Evolutionary conservation across 495 filamentous ascomycete genomes (phyloP).

Genomic region (Usnea hakonensis): DNA sequence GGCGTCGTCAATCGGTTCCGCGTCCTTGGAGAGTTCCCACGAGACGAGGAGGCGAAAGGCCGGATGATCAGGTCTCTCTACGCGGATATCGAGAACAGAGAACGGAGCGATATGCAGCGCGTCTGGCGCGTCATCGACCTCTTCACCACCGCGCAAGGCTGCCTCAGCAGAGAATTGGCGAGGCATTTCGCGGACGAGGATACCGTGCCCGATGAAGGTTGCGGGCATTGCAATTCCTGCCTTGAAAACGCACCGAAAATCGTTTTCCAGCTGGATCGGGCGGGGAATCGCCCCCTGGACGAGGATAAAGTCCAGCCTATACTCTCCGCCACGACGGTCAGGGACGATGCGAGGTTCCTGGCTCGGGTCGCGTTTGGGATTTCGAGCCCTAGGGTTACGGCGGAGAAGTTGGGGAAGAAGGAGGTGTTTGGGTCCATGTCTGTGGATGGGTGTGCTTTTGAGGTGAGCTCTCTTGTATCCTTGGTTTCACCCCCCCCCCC

Average conservation of each 20-base stretch:
- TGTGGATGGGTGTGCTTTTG: conserved; percentile 43
- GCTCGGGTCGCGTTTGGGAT: conserved; percentile 53
- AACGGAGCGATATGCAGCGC: conserved; percentile 41
- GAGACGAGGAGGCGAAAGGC: conserved; percentile 30
- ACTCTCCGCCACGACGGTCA: conserved; percentile 30
- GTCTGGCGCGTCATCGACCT: conserved; percentile 42
- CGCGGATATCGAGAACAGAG: conserved; percentile 39
- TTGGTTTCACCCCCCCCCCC: too few relatives aligned
- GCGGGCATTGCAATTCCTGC: conserved; percentile 49
- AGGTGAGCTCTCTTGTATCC: too few relatives aligned
- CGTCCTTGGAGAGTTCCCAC: conserved; percentile 39
- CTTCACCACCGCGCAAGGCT: conserved; percentile 33
- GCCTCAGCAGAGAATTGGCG: conserved; percentile 33
- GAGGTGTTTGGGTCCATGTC: conserved; percentile 43
- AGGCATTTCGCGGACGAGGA: conserved; percentile 48
- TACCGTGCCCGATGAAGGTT: conserved; percentile 33
- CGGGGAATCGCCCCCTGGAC: conserved; percentile 20
- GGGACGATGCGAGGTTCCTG: conserved; percentile 50
- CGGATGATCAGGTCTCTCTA: conserved; percentile 38
- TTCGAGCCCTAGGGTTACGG: conserved; percentile 41
- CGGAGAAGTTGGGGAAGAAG: conserved; percentile 36
- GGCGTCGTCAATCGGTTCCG: conserved; percentile 45
- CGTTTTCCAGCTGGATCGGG: conserved; percentile 14
- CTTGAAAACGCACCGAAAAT: conserved; percentile 35
- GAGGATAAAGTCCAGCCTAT: conserved; percentile 34